Conservation (phyloP, 2,329 filamentous ascomycete genomes). For the Colletotrichum orbiculare region DNA sequence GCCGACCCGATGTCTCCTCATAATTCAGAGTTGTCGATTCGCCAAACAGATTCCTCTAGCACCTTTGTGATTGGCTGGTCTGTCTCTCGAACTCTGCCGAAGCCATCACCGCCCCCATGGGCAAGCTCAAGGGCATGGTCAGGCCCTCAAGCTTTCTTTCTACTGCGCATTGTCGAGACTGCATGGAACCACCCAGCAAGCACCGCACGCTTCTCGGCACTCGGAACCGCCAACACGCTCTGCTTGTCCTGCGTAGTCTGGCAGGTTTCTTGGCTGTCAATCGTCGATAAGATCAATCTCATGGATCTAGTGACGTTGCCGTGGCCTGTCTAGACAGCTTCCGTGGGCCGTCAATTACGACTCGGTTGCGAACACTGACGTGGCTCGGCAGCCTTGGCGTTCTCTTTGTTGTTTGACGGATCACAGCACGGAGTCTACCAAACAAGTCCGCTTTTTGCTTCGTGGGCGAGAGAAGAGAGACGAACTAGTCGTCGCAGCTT, state of each 20-base stretch:
- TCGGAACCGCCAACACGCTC: not conserved
- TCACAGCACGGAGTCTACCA: not conserved
- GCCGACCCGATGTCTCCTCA: conserved; percentile 10
- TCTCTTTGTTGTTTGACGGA: not conserved
- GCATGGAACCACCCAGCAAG: conserved; percentile 5
- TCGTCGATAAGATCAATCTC: not conserved
- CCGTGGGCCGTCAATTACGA: not conserved
- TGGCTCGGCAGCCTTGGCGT: conserved; percentile 19
- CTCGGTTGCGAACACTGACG: conserved; percentile 22
- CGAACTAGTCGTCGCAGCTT: conserved; percentile 6
- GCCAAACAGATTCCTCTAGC: not conserved
- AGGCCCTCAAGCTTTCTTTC: conserved; percentile 7
- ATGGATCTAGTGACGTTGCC: conserved; percentile 1
- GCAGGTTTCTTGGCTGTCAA: not conserved
- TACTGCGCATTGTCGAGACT: conserved; percentile 5
- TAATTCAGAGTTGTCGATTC: conserved; percentile 15
- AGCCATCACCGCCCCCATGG: conserved; percentile 25
- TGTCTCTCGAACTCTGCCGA: conserved; percentile 4
- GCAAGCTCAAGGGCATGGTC: conserved; percentile 22
- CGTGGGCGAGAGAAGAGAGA: conserved; percentile 22
- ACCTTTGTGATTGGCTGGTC: conserved; percentile 6
- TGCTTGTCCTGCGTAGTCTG: too few species aligned
- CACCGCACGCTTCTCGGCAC: conserved; percentile 9
- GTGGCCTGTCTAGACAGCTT: conserved; percentile 13
- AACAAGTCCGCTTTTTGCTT: conserved; percentile 16